Conservation (phyloP, 257 asterid genomes). For the Cruciata laevipes region DNA sequence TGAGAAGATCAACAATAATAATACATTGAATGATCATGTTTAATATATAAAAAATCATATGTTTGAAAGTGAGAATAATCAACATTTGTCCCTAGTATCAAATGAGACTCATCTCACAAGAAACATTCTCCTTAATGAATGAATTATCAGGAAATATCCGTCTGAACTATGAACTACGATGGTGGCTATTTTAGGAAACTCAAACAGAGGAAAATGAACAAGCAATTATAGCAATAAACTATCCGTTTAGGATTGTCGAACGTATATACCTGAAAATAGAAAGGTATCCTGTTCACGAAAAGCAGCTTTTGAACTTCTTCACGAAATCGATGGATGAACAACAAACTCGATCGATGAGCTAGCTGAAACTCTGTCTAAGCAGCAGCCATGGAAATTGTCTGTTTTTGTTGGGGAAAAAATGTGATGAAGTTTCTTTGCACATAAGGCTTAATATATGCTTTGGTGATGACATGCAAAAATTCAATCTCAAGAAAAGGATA, state of each 20-base stretch:
- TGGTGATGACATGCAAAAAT: background rate
- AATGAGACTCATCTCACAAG: too few relatives aligned
- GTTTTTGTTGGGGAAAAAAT: background rate
- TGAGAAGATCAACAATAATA: too few relatives aligned
- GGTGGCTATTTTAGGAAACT: too few relatives aligned
- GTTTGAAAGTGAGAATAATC: too few relatives aligned
- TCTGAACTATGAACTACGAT: too few relatives aligned
- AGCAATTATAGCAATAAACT: background rate
- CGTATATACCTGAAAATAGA: background rate
- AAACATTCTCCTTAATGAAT: too few relatives aligned
- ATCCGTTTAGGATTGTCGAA: background rate
- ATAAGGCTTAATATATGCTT: background rate
- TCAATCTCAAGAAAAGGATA: background rate
- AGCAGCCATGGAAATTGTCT: background rate
- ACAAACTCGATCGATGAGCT: slow-evolving; percentile 4
- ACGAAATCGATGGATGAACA: background rate
- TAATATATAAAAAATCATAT: too few relatives aligned
- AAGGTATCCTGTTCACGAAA: too few relatives aligned
- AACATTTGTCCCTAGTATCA: too few relatives aligned
- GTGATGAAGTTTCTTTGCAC: background rate
- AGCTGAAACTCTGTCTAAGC: background rate
- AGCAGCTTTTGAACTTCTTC: background rate
- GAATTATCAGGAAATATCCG: too few relatives aligned
- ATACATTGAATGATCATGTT: too few relatives aligned
- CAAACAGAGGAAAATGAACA: too few relatives aligned